A percentile compares a stretch with the other conserved stretches of the same genome.
These are phyloP conservation scores for Annulohypoxylon maeteangense DNA, from an alignment of 495 filamentous ascomycete species.

Conservation along the genomic window DNA sequence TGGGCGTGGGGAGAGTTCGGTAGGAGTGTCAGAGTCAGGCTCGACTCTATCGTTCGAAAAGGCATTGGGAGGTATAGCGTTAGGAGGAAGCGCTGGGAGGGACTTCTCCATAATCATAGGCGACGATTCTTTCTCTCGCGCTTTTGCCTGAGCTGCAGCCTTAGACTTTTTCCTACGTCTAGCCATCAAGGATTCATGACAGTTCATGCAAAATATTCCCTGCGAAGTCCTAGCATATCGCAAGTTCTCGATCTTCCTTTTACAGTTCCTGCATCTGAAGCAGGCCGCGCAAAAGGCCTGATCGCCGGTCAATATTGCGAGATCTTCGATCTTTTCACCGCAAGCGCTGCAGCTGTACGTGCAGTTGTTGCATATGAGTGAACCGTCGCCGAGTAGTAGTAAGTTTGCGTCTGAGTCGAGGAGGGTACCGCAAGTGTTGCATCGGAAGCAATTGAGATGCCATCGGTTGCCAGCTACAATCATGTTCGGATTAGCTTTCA, in stretches of 20 bases:
- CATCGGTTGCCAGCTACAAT: slow-evolving; percentile 90
- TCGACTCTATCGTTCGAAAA: slow-evolving; percentile 76
- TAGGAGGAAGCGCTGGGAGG: slow-evolving; percentile 88
- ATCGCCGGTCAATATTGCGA: slow-evolving; percentile 97
- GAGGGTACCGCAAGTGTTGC: slow-evolving; percentile 93
- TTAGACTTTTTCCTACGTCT: slow-evolving; percentile 89
- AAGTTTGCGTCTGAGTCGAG: slow-evolving; percentile 99
- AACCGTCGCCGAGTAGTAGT: slow-evolving; percentile 95
- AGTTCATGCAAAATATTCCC: slow-evolving; percentile 99
- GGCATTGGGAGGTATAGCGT: slow-evolving; percentile 67
- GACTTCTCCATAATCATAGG: slow-evolving; percentile 89
- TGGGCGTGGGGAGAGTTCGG: slow-evolving; percentile 75
- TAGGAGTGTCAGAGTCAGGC: slow-evolving; percentile 78
- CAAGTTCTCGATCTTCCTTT: slow-evolving; percentile 97
- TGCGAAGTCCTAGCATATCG: slow-evolving; percentile 98
- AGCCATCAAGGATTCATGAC: slow-evolving; percentile 98
- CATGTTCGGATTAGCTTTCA: slow-evolving; percentile 34
- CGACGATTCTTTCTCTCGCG: slow-evolving; percentile 67
- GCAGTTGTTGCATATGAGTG: slow-evolving; percentile 98
- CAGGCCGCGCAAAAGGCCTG: slow-evolving; percentile 99
- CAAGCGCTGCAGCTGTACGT: slow-evolving; percentile 99
- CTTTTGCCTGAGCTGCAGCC: slow-evolving; percentile 68
- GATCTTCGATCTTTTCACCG: slow-evolving; percentile 96
- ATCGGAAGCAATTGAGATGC: slow-evolving; percentile 99
- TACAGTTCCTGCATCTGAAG: slow-evolving; percentile 98